Base-by-base conservation (phyloP, 805 yeast species). In the Cephaloascus fragrans region DNA sequence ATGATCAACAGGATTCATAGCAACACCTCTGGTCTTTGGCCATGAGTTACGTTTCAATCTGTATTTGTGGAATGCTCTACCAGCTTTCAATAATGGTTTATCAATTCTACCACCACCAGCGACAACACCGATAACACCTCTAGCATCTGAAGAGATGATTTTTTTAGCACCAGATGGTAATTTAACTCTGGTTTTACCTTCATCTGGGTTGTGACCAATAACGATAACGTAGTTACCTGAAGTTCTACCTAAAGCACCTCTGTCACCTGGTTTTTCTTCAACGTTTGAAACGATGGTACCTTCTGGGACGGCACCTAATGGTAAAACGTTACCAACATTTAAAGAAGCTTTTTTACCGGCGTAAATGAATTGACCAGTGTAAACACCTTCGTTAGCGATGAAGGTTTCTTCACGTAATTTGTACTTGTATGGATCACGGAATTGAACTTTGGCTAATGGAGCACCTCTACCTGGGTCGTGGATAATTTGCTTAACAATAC, bases 21-120 rank as follows among this genome's bases (percentile, higher is more conserved):
- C 98, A 69, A 90, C 97, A 90, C 97, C 98, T 80, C 97, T 88
- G 67, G 97, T 93, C 85, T 87, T 89, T 76, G 98, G 98, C 97
- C 97, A 93, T 55, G 96, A 87, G 95, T 93, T 88, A 79, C 97
- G 82, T 94, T 93, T 93, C 64, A 89, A 95, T 76, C 74, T 89
- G 93, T 83, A 89, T 80, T 90, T 90, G 89, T 90, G 96, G 96
- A 82, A 90, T 56, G 98, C 98, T 80, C 95, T 88, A 78, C 97
- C 97, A 67, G 98, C 98, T 86, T 90, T 90, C 70, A 90, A 83
- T 77, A 90, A 77, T 75, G 98, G 98, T 80, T 90, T 90, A 76
- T 90, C 97, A 64, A 87, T 87, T 83, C 97, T 90, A 73, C 97
- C 97, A 80, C 97, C 97, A 77, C 97, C 97, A 64, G 97, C 97